Base-by-base conservation (phyloP, 306 rosid species). In the Clitoria ternatea region DNA sequence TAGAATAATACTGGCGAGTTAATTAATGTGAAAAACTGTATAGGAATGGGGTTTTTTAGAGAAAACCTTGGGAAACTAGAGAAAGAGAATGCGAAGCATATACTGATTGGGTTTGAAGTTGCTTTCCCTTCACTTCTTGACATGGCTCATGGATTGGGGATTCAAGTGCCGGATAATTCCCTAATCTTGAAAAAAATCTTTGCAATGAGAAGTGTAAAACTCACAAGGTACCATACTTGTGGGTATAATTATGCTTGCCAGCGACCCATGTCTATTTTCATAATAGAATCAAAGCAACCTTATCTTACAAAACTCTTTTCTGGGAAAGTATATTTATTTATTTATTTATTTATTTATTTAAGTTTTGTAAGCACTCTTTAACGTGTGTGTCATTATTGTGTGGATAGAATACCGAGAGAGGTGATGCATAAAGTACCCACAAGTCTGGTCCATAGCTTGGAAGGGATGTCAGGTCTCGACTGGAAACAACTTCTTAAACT, bases 21-120 rank as follows among this genome's bases (percentile, higher is more conserved):
- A n/a, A 44, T 66, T 27, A 26, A 29, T 72, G 35, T 43, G 10
- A 54, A n/a, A n/a, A n/a, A n/a, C n/a, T n/a, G n/a, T 15, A 33
- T 14, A 93, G 98, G 97, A 43, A 66, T 95, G 85, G 1, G 6
- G 2, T 95, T 83, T 76, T 79, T 91, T 23, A 87, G 67, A 43
- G 83, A 86, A 23, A 95, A 89, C 45, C 55, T 95, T 12, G 7
- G 35, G 32, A 87, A 77, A 86, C 96, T 95, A 6, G 74, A 77
- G 73, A 50, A 83, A 22, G 99, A 95, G 82, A 88, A 85, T 11
- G 86, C 62, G 1, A 96, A 95, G 61, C 99, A 87, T 81, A 95
- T 91, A 92, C 88, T 91, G 0, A 89, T 95, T 6, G 99, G 99
- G 1, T 95, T 95, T 66, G 99, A 95, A 73, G 86, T 95, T 22